A percentile compares a stretch with the other conserved stretches of the same genome.
Evolutionary conservation across 176 grass and related monocot genomes (phyloP).

Genomic region (Carex parvula): DNA sequence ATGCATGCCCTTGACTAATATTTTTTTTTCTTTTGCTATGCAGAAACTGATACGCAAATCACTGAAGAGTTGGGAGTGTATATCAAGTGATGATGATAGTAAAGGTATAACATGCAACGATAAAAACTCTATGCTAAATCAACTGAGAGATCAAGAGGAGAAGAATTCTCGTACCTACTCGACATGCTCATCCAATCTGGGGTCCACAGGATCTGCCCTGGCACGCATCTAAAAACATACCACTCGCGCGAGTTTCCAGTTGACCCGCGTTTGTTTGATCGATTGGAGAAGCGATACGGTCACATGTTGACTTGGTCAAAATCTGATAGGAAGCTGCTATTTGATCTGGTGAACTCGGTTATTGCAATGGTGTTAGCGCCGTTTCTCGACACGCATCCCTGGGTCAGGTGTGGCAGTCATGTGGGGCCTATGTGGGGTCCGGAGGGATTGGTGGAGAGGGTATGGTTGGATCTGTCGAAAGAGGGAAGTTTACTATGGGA

Average conservation of each 20-base stretch:
- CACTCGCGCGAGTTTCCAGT: slow-evolving; percentile 47
- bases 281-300: slow-evolving; percentile 59
- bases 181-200: slow-evolving; percentile 72
- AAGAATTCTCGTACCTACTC: slow-evolving; percentile 83
- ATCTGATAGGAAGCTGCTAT: slow-evolving; percentile 63
- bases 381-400: slow-evolving; percentile 62
- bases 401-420: slow-evolving; percentile 37
- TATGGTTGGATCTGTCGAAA: slow-evolving; percentile 36
- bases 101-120: slow-evolving; percentile 14
- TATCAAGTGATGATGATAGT: slow-evolving; percentile 9
- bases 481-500: neutral
- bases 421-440: slow-evolving; percentile 54
- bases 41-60: slow-evolving; percentile 20
- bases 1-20: slow-evolving; percentile 7
- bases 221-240: slow-evolving; percentile 40
- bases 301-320: slow-evolving; percentile 52
- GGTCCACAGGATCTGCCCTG: slow-evolving; percentile 44
- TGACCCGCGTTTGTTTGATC: slow-evolving; percentile 49
- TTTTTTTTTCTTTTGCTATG: slow-evolving; percentile 5
- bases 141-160: slow-evolving; percentile 75
- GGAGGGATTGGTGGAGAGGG: slow-evolving; percentile 69
- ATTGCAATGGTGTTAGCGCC: slow-evolving; percentile 53
- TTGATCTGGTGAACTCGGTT: slow-evolving; percentile 60
- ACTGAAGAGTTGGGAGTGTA: neutral
- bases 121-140: slow-evolving; percentile 38